phyloP scores from a whole-genome alignment of 2,329 filamentous ascomycete species.

The Aspergillus fischeri region DNA sequence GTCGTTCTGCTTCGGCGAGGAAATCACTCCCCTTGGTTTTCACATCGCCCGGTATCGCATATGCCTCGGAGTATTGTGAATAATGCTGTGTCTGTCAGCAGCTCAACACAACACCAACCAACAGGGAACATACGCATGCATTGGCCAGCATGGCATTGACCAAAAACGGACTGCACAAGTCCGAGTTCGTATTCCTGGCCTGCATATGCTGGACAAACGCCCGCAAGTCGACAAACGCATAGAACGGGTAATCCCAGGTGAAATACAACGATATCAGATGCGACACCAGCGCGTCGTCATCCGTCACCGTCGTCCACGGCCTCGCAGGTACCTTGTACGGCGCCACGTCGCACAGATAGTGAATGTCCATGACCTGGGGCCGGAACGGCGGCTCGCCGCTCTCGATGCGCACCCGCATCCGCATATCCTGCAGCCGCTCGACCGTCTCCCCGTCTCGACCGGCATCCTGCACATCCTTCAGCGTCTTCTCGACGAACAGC shows the following conservation, averaged over 20 bases:
- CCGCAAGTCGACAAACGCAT: constrained; percentile 71
- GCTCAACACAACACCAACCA: background rate
- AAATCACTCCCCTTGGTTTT: constrained; percentile 24
- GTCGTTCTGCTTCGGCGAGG: constrained; percentile 23
- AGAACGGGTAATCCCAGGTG: constrained; percentile 91
- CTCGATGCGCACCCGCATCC: constrained; percentile 16
- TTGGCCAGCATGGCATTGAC: constrained; percentile 79
- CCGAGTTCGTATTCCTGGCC: constrained; percentile 43
- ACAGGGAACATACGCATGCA: constrained; percentile 20
- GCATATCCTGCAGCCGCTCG: constrained; percentile 11
- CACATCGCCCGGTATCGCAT: constrained; percentile 22
- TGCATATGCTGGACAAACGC: constrained; percentile 57
- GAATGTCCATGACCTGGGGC: constrained; percentile 24
- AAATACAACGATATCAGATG: constrained; percentile 91
- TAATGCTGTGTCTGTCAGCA: constrained; percentile 14
- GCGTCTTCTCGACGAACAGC: constrained; percentile 17
- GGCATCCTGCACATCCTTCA: constrained; percentile 5
- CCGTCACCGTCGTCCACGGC: constrained; percentile 75
- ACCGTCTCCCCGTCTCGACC: constrained; percentile 7
- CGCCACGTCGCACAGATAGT: constrained; percentile 22
- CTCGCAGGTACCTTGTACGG: constrained; percentile 22
- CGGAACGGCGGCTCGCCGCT: constrained; percentile 16
- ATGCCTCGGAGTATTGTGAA: constrained; percentile 26
- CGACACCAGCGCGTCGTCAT: constrained; percentile 68
- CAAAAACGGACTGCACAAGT: constrained; percentile 75